A percentile compares a stretch with the other conserved stretches of the same genome.
Evolutionary conservation across 345 rosid species (phyloP).

Genomic region (Psidium guajava): DNA sequence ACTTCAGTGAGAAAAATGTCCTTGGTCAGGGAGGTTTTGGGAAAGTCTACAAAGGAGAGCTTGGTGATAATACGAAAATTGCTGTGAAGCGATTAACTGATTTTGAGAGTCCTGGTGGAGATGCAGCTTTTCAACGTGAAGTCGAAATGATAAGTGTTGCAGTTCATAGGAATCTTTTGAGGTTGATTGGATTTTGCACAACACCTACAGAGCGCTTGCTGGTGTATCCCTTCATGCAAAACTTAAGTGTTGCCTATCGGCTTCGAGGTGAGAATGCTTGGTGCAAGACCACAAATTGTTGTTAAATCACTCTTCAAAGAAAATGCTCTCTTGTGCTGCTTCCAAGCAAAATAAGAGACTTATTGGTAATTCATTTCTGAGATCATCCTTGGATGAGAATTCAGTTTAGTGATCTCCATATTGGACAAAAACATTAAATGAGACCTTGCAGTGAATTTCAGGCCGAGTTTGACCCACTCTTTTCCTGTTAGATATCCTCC

Average conservation of each 20-base stretch:
- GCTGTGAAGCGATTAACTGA: conserved; percentile 92
- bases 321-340: background rate
- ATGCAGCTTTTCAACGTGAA: conserved; percentile 89
- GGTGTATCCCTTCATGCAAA: conserved; percentile 93
- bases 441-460: background rate
- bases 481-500: background rate
- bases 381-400: background rate
- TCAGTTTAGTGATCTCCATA: background rate
- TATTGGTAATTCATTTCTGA: background rate
- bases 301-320: background rate
- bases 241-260: conserved; percentile 81
- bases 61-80: conserved; percentile 63
- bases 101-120: conserved; percentile 92
- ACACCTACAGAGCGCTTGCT: conserved; percentile 85
- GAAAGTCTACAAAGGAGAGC: conserved; percentile 88
- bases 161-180: conserved; percentile 78
- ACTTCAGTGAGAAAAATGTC: conserved; percentile 69
- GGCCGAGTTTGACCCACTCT: background rate
- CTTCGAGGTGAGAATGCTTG: conserved; percentile 54
- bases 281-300: background rate
- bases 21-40: conserved; percentile 98
- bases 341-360: background rate
- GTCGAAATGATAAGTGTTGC: conserved; percentile 98
- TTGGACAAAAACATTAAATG: background rate
- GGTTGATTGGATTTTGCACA: conserved; percentile 91